Evolutionary conservation across 2,329 filamentous ascomycete genomes (phyloP).

Genomic region (Chrysoporthe cubensis): DNA sequence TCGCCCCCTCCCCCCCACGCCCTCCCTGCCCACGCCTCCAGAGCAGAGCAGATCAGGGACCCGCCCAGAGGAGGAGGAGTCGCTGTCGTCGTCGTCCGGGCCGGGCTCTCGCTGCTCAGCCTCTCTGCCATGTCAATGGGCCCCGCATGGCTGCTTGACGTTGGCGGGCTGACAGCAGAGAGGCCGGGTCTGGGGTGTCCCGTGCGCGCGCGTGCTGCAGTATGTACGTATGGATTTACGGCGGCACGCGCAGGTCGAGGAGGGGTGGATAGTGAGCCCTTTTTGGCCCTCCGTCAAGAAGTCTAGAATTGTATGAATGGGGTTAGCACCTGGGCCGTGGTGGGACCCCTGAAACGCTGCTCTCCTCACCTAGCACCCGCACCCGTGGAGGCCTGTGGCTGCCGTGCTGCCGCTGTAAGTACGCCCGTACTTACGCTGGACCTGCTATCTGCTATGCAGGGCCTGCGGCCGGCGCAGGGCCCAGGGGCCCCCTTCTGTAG

Average conservation of each 20-base stretch:
- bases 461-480: not conserved
- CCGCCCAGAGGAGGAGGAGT: not conserved
- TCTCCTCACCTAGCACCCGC: not conserved
- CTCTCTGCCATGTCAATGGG: too few relatives aligned
- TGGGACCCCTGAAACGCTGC: constrained; percentile 9
- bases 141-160: too few relatives aligned
- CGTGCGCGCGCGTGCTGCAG: too few relatives aligned
- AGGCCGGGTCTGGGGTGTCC: too few relatives aligned
- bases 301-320: constrained; percentile 3
- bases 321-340: not conserved
- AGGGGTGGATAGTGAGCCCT: not conserved
- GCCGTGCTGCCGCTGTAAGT: not conserved
- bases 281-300: not conserved
- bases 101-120: not conserved
- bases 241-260: not conserved
- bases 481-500: not conserved
- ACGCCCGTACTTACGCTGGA: not conserved
- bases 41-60: not conserved
- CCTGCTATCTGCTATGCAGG: not conserved
- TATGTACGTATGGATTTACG: too few relatives aligned
- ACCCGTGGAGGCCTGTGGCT: not conserved
- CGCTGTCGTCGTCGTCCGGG: not conserved
- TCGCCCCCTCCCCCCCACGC: not conserved
- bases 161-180: not conserved
- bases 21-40: not conserved